Percentiles rank a stretch among this genome's conserved stretches.
Conservation (phyloP, 768 basidiomycete species). For the Leccinum arenicola region DNA sequence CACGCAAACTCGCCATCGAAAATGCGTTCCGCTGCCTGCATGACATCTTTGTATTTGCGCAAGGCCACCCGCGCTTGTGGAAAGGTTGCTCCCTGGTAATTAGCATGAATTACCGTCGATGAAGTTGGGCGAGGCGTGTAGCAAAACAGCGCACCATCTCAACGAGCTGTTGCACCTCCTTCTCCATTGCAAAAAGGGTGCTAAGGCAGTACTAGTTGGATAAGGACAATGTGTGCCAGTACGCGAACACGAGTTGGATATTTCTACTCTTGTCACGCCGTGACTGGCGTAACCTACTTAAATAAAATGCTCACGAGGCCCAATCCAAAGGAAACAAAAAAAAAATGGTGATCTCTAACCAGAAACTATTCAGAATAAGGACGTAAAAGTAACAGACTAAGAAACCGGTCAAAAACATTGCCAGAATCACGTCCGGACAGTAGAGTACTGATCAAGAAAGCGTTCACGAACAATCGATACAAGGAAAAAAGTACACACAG, state of each 20-base stretch:
- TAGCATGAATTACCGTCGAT: conserved; percentile 1
- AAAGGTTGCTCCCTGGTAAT: conserved; percentile 69
- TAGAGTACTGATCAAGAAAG: conserved; percentile 16
- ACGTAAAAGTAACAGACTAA: conserved; percentile 1
- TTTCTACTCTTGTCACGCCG: conserved; percentile 21
- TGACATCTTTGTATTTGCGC: conserved; percentile 80
- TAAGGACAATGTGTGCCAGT: conserved; percentile 17
- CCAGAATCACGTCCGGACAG: conserved; percentile 4
- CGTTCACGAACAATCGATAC: conserved; percentile 21
- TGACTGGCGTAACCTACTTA: conserved; percentile 23
- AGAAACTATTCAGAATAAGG: not conserved
- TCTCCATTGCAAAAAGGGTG: conserved; percentile 40
- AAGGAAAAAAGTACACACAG: conserved; percentile 29
- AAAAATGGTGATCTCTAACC: not conserved
- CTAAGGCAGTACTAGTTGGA: conserved; percentile 2
- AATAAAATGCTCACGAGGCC: conserved; percentile 18
- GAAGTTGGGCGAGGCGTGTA: not conserved
- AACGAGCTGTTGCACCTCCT: conserved; percentile 57
- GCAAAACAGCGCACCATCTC: conserved; percentile 45
- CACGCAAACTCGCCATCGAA: conserved; percentile 84
- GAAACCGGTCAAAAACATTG: conserved; percentile 5
- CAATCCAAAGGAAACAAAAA: conserved; percentile 12
- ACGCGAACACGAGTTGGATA: conserved; percentile 22
- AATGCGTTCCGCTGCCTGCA: conserved; percentile 85
- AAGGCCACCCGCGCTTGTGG: conserved; percentile 84